Evolutionary conservation across 257 asterid genomes (phyloP).

Genomic region (Coffea canephora): DNA sequence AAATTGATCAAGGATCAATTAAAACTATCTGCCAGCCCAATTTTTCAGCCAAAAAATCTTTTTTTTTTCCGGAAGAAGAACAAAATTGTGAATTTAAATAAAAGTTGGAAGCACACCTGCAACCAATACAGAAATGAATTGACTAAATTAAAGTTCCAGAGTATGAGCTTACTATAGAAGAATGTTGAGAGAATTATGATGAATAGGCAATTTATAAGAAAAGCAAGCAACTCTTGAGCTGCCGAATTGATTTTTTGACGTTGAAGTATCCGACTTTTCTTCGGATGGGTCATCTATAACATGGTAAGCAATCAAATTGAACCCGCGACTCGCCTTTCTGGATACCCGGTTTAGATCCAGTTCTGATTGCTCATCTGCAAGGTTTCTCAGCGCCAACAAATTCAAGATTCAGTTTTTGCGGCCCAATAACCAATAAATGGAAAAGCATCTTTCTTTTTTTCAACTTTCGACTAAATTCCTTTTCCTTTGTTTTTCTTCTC

Average conservation of each 20-base stretch:
- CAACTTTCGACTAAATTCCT: too few species aligned
- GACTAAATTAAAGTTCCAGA: background rate
- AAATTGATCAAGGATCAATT: background rate
- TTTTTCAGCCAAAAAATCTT: background rate
- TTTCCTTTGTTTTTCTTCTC: too few species aligned
- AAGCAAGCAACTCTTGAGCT: constrained; percentile 45
- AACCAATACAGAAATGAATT: background rate
- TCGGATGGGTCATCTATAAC: constrained; percentile 29
- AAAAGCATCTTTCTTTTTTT: background rate
- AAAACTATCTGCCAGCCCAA: background rate
- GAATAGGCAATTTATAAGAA: constrained; percentile 60
- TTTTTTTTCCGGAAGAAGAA: background rate
- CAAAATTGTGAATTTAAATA: too few species aligned
- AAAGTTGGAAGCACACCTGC: background rate
- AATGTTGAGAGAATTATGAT: constrained; percentile 53
- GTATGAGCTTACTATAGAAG: constrained; percentile 48
- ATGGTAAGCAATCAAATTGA: constrained; percentile 62
- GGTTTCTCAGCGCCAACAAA: constrained; percentile 18
- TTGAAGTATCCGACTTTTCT: constrained; percentile 34
- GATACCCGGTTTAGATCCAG: constrained; percentile 51
- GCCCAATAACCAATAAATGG: background rate
- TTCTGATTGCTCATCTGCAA: constrained; percentile 47
- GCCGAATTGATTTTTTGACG: constrained; percentile 4
- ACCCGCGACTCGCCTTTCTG: constrained; percentile 60
- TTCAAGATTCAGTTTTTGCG: constrained; percentile 17